Evolutionary conservation across 495 filamentous ascomycete genomes (phyloP).

Genomic region (Apiosordaria backusii): DNA sequence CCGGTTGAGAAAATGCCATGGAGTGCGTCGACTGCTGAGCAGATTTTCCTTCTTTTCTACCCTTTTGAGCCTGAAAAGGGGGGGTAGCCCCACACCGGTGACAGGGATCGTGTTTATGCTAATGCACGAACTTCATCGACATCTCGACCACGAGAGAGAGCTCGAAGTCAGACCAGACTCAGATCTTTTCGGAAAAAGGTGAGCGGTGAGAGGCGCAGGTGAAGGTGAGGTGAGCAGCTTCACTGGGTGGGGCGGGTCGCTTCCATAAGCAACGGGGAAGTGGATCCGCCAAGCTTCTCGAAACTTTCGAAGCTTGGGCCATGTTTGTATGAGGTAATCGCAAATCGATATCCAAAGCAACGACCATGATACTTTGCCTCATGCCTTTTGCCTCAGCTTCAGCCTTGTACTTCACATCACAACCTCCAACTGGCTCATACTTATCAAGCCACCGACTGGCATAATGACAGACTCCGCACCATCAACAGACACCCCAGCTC

Average conservation of each 20-base stretch:
- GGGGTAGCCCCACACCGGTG: background rate
- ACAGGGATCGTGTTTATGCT: background rate
- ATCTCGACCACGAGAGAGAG: background rate
- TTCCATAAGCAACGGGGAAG: background rate
- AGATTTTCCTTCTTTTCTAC: background rate
- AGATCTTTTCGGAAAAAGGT: background rate
- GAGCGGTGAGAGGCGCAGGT: background rate
- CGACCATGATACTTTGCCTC: background rate
- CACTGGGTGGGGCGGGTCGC: background rate
- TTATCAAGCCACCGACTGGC: no score
- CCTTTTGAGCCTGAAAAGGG: background rate
- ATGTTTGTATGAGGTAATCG: background rate
- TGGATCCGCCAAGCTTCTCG: background rate
- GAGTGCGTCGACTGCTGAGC: background rate
- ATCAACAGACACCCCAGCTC: slow-evolving; percentile 20
- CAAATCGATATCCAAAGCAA: no score
- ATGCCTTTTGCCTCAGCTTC: background rate
- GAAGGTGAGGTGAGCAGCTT: background rate
- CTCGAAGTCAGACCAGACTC: no score
- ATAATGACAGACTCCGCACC: background rate
- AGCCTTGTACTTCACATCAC: background rate
- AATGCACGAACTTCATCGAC: background rate
- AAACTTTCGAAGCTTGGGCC: slow-evolving; percentile 11
- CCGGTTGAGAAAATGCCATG: background rate
- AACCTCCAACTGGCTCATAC: background rate